A percentile compares a stretch with the other conserved stretches of the same genome.
Conservation (phyloP, 257 asterid species). For the Penstemon davidsonii region DNA sequence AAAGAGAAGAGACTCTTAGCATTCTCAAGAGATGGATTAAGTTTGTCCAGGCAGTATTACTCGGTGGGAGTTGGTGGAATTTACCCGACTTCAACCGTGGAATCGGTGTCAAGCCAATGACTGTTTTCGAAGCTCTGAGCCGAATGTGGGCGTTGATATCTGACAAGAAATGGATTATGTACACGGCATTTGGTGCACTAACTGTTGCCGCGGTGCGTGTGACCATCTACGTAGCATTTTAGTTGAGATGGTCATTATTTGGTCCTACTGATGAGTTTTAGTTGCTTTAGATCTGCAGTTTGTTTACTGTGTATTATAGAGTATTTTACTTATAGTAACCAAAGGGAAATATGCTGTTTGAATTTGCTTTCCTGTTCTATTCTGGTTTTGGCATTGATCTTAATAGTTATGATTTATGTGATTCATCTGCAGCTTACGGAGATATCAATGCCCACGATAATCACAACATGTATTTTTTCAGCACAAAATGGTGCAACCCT, state of each 20-base stretch:
- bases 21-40: constrained; percentile 30
- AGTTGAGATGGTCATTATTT: neutral
- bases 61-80: constrained; percentile 54
- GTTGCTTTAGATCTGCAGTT: neutral
- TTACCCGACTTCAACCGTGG: constrained; percentile 30
- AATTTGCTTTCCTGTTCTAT: neutral
- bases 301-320: neutral
- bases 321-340: neutral
- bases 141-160: constrained; percentile 47
- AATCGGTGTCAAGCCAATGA: constrained; percentile 32
- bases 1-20: constrained; percentile 17
- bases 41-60: constrained; percentile 24
- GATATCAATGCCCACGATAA: constrained; percentile 51
- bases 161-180: constrained; percentile 48
- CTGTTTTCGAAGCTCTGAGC: constrained; percentile 40
- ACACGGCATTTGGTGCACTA: constrained; percentile 42
- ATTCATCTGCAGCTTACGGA: constrained; percentile 42
- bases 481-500: constrained; percentile 47
- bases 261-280: neutral
- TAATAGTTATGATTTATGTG: neutral
- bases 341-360: neutral
- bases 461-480: constrained; percentile 47
- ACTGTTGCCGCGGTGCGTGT: constrained; percentile 49
- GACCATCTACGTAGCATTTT: neutral
- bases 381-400: neutral